Evolutionary conservation across 2,329 filamentous ascomycete genomes (phyloP).

Genomic region (Trichoderma gracile): DNA sequence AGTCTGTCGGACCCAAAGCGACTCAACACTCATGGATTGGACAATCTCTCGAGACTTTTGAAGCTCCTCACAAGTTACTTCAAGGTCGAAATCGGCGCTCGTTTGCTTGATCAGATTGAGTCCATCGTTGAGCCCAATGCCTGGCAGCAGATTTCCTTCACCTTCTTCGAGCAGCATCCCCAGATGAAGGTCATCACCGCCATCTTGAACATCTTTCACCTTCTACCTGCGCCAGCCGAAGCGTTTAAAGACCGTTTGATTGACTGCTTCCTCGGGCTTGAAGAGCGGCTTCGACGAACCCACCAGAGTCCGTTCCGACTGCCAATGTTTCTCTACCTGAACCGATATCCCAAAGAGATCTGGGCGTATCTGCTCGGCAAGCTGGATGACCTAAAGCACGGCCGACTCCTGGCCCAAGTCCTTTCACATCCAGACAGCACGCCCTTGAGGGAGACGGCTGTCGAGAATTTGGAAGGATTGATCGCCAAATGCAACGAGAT

Average conservation of each 20-base stretch:
- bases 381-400: slow-evolving; percentile 82
- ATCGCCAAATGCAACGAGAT: slow-evolving; percentile 66
- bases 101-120: slow-evolving; percentile 92
- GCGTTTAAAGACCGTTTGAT: slow-evolving; percentile 89
- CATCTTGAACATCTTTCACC: slow-evolving; percentile 94
- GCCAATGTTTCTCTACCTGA: slow-evolving; percentile 89
- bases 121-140: slow-evolving; percentile 78
- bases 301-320: slow-evolving; percentile 88
- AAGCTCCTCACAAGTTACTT: slow-evolving; percentile 97
- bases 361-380: slow-evolving; percentile 78
- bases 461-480: slow-evolving; percentile 71
- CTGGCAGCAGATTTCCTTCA: slow-evolving; percentile 90
- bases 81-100: slow-evolving; percentile 94
- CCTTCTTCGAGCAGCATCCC: slow-evolving; percentile 86
- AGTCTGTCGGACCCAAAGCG: slow-evolving; percentile 93
- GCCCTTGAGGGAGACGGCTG: slow-evolving; percentile 71
- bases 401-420: slow-evolving; percentile 87
- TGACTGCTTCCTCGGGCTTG: slow-evolving; percentile 84
- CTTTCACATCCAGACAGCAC: slow-evolving; percentile 73
- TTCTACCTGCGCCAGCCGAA: slow-evolving; percentile 87
- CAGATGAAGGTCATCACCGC: slow-evolving; percentile 94
- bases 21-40: slow-evolving; percentile 82
- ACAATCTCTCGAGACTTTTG: slow-evolving; percentile 85
- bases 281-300: slow-evolving; percentile 80
- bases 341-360: slow-evolving; percentile 86